phyloP scores from a whole-genome alignment of 1,139 yeast species.

The Saccharomycopsis hybrid region DNA sequence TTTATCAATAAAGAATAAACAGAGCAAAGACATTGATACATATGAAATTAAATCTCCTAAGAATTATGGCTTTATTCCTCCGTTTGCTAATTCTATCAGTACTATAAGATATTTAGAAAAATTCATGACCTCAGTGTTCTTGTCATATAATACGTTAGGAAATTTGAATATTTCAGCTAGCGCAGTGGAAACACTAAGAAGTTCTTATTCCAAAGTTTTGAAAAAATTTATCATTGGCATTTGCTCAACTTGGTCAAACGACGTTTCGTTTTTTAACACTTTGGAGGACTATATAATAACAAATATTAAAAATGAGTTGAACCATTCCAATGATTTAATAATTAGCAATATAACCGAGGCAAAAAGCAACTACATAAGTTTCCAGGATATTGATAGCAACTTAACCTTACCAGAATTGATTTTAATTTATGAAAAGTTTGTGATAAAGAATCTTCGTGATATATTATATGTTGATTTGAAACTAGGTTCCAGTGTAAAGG shows the following conservation, averaged over 20 bases:
- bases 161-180: conserved; percentile 36
- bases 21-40: background rate
- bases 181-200: conserved; percentile 31
- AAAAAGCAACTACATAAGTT: conserved; percentile 7
- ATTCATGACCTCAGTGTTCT: conserved; percentile 34
- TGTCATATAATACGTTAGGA: conserved; percentile 38
- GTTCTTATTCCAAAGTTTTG: conserved; percentile 32
- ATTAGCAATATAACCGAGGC: conserved; percentile 14
- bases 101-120: conserved; percentile 43
- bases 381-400: conserved; percentile 13
- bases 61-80: conserved; percentile 53
- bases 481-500: conserved; percentile 3
- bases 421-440: conserved; percentile 27
- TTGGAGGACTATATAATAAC: conserved; percentile 35
- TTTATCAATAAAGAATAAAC: conserved; percentile 16
- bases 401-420: conserved; percentile 26
- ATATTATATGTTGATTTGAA: conserved; percentile 24
- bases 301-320: conserved; percentile 16
- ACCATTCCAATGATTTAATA: conserved; percentile 16
- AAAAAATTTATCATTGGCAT: conserved; percentile 41
- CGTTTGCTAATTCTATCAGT: conserved; percentile 52
- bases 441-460: conserved; percentile 28
- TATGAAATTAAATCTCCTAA: conserved; percentile 26
- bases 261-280: conserved; percentile 36
- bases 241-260: conserved; percentile 45